Conservation (phyloP, 2,329 filamentous ascomycete species). For the Aspergillus sclerotialis region DNA sequence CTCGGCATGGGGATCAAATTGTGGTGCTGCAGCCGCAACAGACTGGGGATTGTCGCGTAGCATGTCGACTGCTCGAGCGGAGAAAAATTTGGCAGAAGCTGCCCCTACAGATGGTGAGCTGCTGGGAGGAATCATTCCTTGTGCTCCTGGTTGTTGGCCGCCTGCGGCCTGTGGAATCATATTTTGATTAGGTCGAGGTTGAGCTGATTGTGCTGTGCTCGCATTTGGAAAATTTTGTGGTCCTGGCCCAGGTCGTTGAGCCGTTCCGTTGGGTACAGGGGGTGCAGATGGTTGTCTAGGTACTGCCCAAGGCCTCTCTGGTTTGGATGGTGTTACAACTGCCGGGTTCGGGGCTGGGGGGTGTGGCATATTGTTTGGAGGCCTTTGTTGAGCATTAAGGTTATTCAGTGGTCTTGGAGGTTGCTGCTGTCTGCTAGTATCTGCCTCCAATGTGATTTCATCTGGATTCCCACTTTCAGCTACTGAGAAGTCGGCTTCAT, state of each 20-base stretch:
- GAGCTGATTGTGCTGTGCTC: constrained; percentile 11
- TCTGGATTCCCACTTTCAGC: constrained; percentile 66
- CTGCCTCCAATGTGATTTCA: constrained; percentile 56
- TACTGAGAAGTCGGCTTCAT: constrained; percentile 69
- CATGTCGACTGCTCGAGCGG: constrained; percentile 57
- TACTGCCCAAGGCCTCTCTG: constrained; percentile 22
- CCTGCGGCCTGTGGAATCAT: constrained; percentile 6
- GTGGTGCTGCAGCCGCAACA: constrained; percentile 39
- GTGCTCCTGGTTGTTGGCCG: constrained; percentile 11
- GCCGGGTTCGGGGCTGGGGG: constrained; percentile 15
- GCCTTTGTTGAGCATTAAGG: constrained; percentile 14
- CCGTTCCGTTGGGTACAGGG: constrained; percentile 12
- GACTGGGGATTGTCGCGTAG: constrained; percentile 46
- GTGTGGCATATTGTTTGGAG: constrained; percentile 11
- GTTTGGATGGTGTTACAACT: constrained; percentile 33
- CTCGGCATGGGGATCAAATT: constrained; percentile 68
- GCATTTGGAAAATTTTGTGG: constrained; percentile 14
- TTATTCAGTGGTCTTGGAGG: constrained; percentile 18
- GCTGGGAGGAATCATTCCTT: constrained; percentile 21
- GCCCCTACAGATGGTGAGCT: constrained; percentile 16
- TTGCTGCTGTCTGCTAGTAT: constrained; percentile 17
- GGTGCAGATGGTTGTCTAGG: constrained; percentile 16
- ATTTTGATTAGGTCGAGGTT: constrained; percentile 9
- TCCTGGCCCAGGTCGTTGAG: constrained; percentile 12
- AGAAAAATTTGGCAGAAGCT: constrained; percentile 59